Base-by-base conservation (phyloP, 108 stramenopile genomes). In the Cyclotella distinguenda region DNA sequence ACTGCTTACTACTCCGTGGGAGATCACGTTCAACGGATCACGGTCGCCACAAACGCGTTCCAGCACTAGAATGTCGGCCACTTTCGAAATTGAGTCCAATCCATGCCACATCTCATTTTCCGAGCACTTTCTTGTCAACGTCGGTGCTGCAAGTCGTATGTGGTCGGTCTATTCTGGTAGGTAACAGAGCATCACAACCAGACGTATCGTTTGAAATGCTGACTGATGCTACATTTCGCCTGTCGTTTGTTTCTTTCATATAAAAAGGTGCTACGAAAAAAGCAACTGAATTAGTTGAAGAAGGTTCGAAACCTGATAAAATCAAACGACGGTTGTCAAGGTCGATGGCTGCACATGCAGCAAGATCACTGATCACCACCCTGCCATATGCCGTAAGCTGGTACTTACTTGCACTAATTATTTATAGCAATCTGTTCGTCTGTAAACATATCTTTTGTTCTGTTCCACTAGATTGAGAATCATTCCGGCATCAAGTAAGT, bases 51-150 rank as follows among this genome's bases (percentile, higher is more conserved):
- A 80, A 55, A 54, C 53, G n/a, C 79, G 84, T 4, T 80, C 69
- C 27, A 66, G 72, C 15, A 71, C 81, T 21, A 67, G 89, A 45
- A 63, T 86, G 52, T 79, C 80, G 22, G 87, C 84, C 11, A 79
- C 81, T 4, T 58, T 94, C 54, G 88, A 94, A 60, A 60, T 94
- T 21, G 93, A 94, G 40, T 82, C 81, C 12, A 81, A 86, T 30
- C 83, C 85, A 10, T 94, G 89, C 52, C 64, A 72, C 35, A 46
- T 94, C 5, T 87, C 86, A 19, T 89, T 91, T 47, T 89, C 89
- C 33, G 89, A 94, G 55, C 87, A 89, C 48, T 94, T 94, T 57
- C 68, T 94, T 13, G 75, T 87, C 22, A 86, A 81, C 23, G 76
- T 94, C 47, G 84, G 82, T 25, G 82, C 85, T 56, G 86, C 89